Evolutionary conservation across 2,329 filamentous ascomycete genomes (phyloP), one percentile per base, ranked within the genome.

Genomic region (Emergomyces orientalis): DNA sequence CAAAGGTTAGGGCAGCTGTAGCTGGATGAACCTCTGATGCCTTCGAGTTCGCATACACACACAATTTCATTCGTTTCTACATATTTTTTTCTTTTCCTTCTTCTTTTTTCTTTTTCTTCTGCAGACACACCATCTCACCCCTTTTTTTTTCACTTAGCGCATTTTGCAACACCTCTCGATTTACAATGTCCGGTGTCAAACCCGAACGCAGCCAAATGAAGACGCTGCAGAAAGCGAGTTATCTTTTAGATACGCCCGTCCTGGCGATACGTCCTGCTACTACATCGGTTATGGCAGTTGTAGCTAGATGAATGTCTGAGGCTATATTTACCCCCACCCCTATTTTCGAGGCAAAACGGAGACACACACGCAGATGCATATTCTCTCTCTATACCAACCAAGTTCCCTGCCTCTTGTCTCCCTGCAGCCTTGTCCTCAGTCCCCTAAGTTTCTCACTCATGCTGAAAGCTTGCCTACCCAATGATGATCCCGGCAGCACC

Each of bases 1-100:
- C 43, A n/a, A n/a, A 25, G 52, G 30, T 55, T 55, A 39, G 34
- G n/a, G 55, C 55, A 57, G 55, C 27, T 34, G 55, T 25, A 41
- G 34, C 55, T 17, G 34, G 55, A 57, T 57, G 32, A 57, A 17
- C 19, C 17, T 55, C 52, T 55, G 52, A 55, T 17, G 19, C 30
- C 17, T 32, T 54, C 25, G 4, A 47, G 22, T n/a, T 47, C 9
- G 37, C 37, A 39, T 39, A n/a, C n/a, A n/a, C n/a, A 39, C 37
- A 39, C 37, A 14, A 39, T 39, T 39, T 39, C 13, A 39, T 39
- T 11, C 37, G 34, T 8, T 37, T 8, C 7, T 37, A 37, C 8
- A 39, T 39, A 39, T 39, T 11, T 13, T 39, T 39, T 39, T 13
- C 4, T 39, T 11, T 39, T 13, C 8, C 37, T 51, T 2, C 34